Conservation (phyloP, 768 basidiomycete species). For the Kwoniella sp. region DNA sequence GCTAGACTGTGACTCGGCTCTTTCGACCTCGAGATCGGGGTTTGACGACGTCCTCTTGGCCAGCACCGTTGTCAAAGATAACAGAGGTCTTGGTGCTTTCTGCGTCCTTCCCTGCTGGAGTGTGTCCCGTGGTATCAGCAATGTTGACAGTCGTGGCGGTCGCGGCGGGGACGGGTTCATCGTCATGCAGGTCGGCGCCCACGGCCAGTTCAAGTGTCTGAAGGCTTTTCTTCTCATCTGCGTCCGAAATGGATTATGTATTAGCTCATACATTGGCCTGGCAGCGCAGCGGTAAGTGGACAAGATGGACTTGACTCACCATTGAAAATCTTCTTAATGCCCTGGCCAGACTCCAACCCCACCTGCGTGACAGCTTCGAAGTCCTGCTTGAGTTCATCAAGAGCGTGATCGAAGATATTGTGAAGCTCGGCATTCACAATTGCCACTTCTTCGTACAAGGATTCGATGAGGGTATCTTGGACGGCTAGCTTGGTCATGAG, state of each 20-base stretch:
- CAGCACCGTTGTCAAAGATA: neutral
- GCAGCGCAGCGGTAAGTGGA: too few relatives aligned
- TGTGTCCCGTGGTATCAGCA: neutral
- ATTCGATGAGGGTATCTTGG: neutral
- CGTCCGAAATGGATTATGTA: neutral
- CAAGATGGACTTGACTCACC: neutral
- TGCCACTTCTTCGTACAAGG: neutral
- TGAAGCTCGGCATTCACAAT: neutral
- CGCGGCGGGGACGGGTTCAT: neutral
- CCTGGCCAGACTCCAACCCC: neutral
- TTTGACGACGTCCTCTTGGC: neutral
- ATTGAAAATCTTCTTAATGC: neutral
- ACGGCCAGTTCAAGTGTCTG: neutral
- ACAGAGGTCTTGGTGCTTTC: neutral
- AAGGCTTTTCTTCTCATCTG: slow-evolving; percentile 1
- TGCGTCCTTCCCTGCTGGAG: neutral
- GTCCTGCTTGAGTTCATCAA: neutral
- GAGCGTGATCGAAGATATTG: neutral
- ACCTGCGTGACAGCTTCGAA: neutral
- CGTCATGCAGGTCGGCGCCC: neutral
- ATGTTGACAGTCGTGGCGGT: neutral
- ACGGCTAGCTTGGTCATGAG: neutral
- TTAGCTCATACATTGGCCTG: too few relatives aligned
- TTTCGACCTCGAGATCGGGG: neutral
- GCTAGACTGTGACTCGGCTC: neutral